Conservation (phyloP, 2,329 filamentous ascomycete genomes). For the Tolypocladium ophioglossoides region DNA sequence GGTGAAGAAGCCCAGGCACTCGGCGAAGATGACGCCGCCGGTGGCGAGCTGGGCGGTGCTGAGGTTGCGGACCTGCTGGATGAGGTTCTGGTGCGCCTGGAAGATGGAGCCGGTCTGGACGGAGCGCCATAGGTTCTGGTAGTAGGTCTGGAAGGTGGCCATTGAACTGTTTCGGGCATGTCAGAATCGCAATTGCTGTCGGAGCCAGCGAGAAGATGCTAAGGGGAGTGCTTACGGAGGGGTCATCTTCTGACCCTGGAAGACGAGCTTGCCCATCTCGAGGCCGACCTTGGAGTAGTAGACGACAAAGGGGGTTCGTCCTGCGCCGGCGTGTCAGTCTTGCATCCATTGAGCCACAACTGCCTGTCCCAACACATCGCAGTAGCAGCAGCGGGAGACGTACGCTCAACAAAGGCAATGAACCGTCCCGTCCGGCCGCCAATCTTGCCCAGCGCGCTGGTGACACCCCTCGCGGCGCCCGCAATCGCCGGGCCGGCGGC, state of each 20-base stretch:
- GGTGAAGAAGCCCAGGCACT: conserved; percentile 94
- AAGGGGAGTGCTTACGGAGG: conserved; percentile 64
- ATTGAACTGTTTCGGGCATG: conserved; percentile 44
- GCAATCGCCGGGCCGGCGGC: conserved; percentile 69
- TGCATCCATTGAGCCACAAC: not conserved
- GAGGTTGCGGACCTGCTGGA: conserved; percentile 55
- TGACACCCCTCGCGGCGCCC: conserved; percentile 58
- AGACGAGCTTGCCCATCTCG: conserved; percentile 81
- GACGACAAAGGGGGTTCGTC: conserved; percentile 71
- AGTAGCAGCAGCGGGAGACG: conserved; percentile 24
- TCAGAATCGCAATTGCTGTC: not conserved
- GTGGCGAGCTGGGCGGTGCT: conserved; percentile 59
- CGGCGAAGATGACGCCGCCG: conserved; percentile 69
- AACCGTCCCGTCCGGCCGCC: conserved; percentile 75
- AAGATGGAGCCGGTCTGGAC: conserved; percentile 53
- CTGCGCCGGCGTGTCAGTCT: conserved; percentile 32
- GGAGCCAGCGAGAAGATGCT: conserved; percentile 3
- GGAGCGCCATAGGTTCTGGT: conserved; percentile 62
- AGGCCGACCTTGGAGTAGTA: conserved; percentile 88
- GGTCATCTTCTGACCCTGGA: conserved; percentile 80
- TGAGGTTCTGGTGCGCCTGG: conserved; percentile 44
- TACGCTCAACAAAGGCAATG: conserved; percentile 78
- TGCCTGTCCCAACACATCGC: not conserved
- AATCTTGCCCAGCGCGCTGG: conserved; percentile 59
- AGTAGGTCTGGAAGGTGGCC: conserved; percentile 77